Base-by-base conservation (phyloP, 768 basidiomycete genomes). In the Daedaleopsis sinensis region DNA sequence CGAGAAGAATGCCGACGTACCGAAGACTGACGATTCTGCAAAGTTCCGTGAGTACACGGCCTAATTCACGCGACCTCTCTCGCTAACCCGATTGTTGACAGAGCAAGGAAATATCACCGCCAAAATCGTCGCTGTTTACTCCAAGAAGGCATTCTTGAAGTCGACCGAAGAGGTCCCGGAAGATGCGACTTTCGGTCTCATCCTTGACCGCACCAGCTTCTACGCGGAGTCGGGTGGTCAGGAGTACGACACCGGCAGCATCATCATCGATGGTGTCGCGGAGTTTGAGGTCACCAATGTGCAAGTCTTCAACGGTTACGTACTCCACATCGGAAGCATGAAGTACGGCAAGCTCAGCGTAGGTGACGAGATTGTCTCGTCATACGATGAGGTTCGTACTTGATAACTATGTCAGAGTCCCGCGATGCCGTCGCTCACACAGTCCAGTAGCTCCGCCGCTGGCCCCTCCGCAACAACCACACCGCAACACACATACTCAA, bases 401-500 rank as follows among this genome's bases (percentile, higher is more conserved):
- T 32, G 27, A 42, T 18, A 42, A 13, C 39, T 3, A 42, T 42
- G 11, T 3, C 11, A 42, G 3, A 12, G 39, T 42, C 18, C 3
- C 11, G 39, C 39, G 39, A 11, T 18, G 39, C 19, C 27, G 18
- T 23, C 19, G 44, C 16, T 18, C 16, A 43, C 35, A n/a, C 32
- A 46, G 56, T 58, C 7, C 32, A 13, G 18, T 61, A 94, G 91
- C 84, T 93, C 38, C 93, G 97, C 39, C 86, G 97, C 52, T 95
- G 94, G 91, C 96, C 96, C 0, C 78, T 99, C 52, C 88, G 96
- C 55, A 98, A 94, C 76, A 99, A 99, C 71, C 97, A 99, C 78
- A 98, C 97, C 27, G 97, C 90, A 21, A 99, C 97, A 0, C 97
- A 99, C 73, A 97, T 99, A 68, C 90, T 99, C 68, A 99, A 99